Base-by-base conservation (phyloP, 495 filamentous ascomycete genomes). In the Chaetomidium leptoderma region DNA sequence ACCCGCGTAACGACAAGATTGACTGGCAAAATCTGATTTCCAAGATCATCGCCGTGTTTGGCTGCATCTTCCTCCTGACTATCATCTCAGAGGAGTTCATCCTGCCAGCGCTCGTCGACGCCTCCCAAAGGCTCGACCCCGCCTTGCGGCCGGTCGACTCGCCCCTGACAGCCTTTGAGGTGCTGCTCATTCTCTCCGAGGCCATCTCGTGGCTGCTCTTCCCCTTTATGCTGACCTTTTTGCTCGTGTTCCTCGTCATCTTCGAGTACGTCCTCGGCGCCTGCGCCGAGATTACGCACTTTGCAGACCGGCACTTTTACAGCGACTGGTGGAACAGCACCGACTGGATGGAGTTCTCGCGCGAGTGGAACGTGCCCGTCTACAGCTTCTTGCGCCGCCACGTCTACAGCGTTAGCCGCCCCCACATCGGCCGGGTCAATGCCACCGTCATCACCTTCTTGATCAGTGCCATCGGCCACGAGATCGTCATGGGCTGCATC, bases 291-390 rank as follows among this genome's bases (percentile, higher is more conserved):
- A 85, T 97, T 58, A 97, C 93, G 19, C 84, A 88, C 53, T 97
- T 97, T 64, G 92, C 88, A 21, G 92, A 97, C 70, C 83, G 92
- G 10, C 91, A 93, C 70, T 97, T 97, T 73, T 97, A 97, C 72
- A 86, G 87, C 26, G 92, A 97, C 77, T 97, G 92, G 92, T 97
- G 92, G 92, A 90, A 90, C 72, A 81, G 76, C 53, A 86, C 84
- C 56, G 86, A 89, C 76, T 90, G 91, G 92, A 86, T 98, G 57
- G 93, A 98, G 71, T 98, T 98, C 72, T 92, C 87, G 19, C 81
- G 93, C 54, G 91, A 97, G 76, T 98, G 93, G 93, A 98, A 98
- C 69, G 85, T 95, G 42, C 93, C 93, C 46, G 93, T 98, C n/a
- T 95, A 98, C 76, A 87, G 92, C 68, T 98, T 97, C 77, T 85